Evolutionary conservation across 768 basidiomycete species (phyloP), one percentile per base, ranked within the genome.

Genomic region (Hydnomerulius pinastri): DNA sequence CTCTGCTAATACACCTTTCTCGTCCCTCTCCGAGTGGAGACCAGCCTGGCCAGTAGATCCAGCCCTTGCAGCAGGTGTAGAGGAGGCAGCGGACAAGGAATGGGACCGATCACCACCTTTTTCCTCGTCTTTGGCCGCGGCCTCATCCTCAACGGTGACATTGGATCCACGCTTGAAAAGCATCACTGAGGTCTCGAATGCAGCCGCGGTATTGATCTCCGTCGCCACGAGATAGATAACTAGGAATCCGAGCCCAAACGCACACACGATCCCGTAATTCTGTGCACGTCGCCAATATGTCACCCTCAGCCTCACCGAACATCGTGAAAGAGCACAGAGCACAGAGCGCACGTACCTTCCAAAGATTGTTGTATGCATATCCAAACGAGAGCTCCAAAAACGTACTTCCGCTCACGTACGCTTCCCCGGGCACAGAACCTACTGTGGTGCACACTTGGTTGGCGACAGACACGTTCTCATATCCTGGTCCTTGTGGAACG

Each of bases 231-330:
- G 65, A 18, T 72, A 68, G 6, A 64, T 40, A 23, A 54, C 53
- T 18, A 73, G 55, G 61, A 77, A 75, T 52, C 68, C 65, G 4
- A 75, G 30, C 33, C 70, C 70, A 61, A 79, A 82, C 1, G 55
- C 68, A 35, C 77, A 50, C 13, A 79, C 58, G 55, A 82, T 77
- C 11, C 81, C 80, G 6, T 65, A 48, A 46, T 73, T 76, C 53
- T 74, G 32, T 4, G 5, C n/a, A n/a, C n/a, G 21, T 50, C 60
- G 56, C 45, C 58, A 1, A n/a, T 37, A 5, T 48, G 33, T 35
- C 24, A 72, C n/a, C n/a, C n/a, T n/a, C n/a, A n/a, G n/a, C n/a
- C n/a, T n/a, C n/a, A n/a, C n/a, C n/a, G n/a, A n/a, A n/a, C n/a
- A n/a, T n/a, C n/a, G n/a, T n/a, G n/a, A 35, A 40, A 13, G n/a